Evolutionary conservation across 352 stramenopile species (phyloP).

Genomic region (Pythium myriotylum): DNA sequence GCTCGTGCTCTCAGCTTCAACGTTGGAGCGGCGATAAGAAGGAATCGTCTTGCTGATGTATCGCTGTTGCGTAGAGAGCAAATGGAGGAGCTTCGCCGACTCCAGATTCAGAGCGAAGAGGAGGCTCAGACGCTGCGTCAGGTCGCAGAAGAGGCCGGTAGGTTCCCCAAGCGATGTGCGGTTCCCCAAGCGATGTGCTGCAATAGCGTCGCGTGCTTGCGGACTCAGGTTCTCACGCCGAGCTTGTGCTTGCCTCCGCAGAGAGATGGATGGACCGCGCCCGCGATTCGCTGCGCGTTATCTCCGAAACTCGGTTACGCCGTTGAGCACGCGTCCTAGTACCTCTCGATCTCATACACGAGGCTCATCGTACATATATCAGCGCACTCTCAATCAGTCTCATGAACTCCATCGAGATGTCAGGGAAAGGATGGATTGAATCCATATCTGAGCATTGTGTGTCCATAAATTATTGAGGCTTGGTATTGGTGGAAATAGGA

Average conservation of each 20-base stretch:
- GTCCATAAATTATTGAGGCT: background rate
- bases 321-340: conserved; percentile 21
- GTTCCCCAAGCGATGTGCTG: no score
- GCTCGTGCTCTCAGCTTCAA: background rate
- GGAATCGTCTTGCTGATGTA: conserved; percentile 1
- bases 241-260: conserved; percentile 15
- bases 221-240: no score
- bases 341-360: no score
- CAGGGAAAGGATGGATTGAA: no score
- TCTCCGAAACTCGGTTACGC: conserved; percentile 78
- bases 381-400: no score
- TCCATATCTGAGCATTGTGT: conserved; percentile 2
- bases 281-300: conserved; percentile 79
- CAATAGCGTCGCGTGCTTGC: no score
- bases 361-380: no score
- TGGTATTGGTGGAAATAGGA: background rate
- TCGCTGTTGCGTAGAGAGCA: conserved; percentile 50
- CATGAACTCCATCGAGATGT: no score
- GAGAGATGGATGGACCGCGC: conserved; percentile 84
- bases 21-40: no score
- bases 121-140: conserved; percentile 83
- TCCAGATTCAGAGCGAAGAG: conserved; percentile 86
- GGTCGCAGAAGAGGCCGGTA: conserved; percentile 81
- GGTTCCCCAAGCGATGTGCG: background rate
- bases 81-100: conserved; percentile 70